Base-by-base conservation (phyloP, 2,329 filamentous ascomycete species). In the Penicillium sp. region DNA sequence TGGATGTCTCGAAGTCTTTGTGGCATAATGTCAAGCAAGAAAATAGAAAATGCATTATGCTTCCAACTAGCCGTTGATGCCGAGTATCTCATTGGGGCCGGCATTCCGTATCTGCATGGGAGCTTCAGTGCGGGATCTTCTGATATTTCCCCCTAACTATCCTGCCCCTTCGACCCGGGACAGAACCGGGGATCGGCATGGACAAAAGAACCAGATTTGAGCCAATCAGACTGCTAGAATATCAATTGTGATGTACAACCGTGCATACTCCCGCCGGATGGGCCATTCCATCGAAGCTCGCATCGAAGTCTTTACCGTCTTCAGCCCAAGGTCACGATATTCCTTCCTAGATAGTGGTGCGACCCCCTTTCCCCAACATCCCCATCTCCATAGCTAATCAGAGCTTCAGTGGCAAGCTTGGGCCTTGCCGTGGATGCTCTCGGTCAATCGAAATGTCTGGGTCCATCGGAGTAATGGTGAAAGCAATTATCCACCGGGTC, bases 401-500 rank as follows among this genome's bases (percentile, higher is more conserved):
- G 40, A 34, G 45, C 31, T 41, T 32, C 44, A 44, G 51, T 61
- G 56, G 54, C 51, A 55, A 60, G 55, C 48, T 48, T 51, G 48
- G 52, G 17, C 49, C 43, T 33, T 59, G 53, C 60, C 57, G 48
- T 61, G 61, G 60, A 56, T 59, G 54, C 45, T 61, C 54, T 44
- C 54, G 43, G 41, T 32, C 24, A 34, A 35, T 46, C 52, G 45
- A 48, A 22, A 43, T 53, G 55, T 55, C 54, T 61, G 53, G 59
- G 52, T 55, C 55, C 24, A 33, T 51, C 57, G 57, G 56, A 60
- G 53, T 59, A 56, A 63, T 58, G 46, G 60, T 59, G 57, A 61
- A 57, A 58, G 50, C 56, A 59, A 43, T 52, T 43, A 58, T 54
- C 52, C 37, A 56, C 46, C 40, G 26, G 33, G 59, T 64, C 62